These are phyloP conservation scores for Rhinocladiella mackenziei DNA, from an alignment of 2,329 filamentous ascomycete genomes.

Conservation along the genomic window DNA sequence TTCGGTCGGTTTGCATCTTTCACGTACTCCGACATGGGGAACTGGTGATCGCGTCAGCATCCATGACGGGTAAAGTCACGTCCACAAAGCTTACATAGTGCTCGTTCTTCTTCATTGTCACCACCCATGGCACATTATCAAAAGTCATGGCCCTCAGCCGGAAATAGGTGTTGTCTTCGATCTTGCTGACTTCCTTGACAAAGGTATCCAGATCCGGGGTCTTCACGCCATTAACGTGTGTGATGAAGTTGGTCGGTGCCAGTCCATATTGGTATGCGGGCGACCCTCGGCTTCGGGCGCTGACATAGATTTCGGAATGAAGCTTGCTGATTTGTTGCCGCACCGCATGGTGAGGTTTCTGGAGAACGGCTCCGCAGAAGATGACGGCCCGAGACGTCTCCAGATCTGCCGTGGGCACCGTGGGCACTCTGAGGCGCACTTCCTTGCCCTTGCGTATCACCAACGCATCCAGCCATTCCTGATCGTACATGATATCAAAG, in stretches of 20 bases:
- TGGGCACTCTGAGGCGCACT: slow-evolving; percentile 71
- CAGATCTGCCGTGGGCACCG: slow-evolving; percentile 80
- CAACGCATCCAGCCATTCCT: slow-evolving; percentile 75
- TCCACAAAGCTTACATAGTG: slow-evolving; percentile 67
- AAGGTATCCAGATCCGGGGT: slow-evolving; percentile 81
- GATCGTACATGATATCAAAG: slow-evolving; percentile 93
- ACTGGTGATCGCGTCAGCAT: slow-evolving; percentile 37
- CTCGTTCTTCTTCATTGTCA: slow-evolving; percentile 99
- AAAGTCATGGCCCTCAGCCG: slow-evolving; percentile 95
- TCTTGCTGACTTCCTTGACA: slow-evolving; percentile 73
- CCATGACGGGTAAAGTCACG: no score
- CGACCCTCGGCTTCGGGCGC: slow-evolving; percentile 75
- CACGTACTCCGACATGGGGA: slow-evolving; percentile 62
- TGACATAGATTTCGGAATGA: slow-evolving; percentile 94
- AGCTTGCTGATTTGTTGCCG: slow-evolving; percentile 95
- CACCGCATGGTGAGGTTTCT: slow-evolving; percentile 91
- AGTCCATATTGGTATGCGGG: slow-evolving; percentile 87
- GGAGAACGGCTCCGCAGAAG: slow-evolving; percentile 91
- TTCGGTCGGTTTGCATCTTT: slow-evolving; percentile 52
- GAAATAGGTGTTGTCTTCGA: slow-evolving; percentile 97
- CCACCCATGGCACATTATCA: slow-evolving; percentile 98
- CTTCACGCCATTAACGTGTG: slow-evolving; percentile 83
- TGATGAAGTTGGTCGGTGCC: slow-evolving; percentile 95
- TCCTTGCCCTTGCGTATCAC: slow-evolving; percentile 83
- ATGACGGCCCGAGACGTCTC: slow-evolving; percentile 89